Conservation (phyloP, 176 grass and related monocot genomes). For the Oryza glumipatula region DNA sequence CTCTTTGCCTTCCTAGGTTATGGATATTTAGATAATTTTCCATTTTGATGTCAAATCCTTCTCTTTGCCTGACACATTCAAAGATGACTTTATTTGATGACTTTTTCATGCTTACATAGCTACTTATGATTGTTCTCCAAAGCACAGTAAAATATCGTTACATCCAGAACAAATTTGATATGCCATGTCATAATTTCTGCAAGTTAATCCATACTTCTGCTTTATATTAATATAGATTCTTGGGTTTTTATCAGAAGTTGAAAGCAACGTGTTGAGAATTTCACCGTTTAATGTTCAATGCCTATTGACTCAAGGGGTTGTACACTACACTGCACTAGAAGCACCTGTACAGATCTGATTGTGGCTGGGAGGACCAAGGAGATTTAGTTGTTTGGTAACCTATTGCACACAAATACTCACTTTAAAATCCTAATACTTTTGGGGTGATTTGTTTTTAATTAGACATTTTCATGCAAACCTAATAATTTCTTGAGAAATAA, state of each 20-base stretch:
- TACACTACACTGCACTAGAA: not conserved
- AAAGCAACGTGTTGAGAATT: not conserved
- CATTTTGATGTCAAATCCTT: not conserved
- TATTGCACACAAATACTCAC: not conserved
- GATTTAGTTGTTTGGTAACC: not conserved
- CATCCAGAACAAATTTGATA: not conserved
- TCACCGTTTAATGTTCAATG: not conserved
- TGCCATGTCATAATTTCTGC: not conserved
- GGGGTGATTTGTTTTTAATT: not conserved
- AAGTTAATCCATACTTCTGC: not conserved
- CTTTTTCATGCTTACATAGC: slow-evolving; percentile 22
- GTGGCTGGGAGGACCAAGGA: not conserved
- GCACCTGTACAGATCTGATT: not conserved
- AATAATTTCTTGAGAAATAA: not conserved
- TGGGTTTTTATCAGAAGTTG: not conserved
- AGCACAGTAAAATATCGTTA: not conserved
- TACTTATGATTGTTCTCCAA: not conserved
- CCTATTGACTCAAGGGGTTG: slow-evolving; percentile 11
- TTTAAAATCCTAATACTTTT: slow-evolving; percentile 4
- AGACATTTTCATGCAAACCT: not conserved
- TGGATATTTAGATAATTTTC: slow-evolving; percentile 54
- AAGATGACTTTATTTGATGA: not conserved
- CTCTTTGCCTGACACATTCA: slow-evolving; percentile 13
- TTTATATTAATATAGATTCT: not conserved
- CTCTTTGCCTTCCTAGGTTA: slow-evolving; percentile 3